phyloP scores from a whole-genome alignment of 2,329 filamentous ascomycete genomes.

The Onygena corvina region DNA sequence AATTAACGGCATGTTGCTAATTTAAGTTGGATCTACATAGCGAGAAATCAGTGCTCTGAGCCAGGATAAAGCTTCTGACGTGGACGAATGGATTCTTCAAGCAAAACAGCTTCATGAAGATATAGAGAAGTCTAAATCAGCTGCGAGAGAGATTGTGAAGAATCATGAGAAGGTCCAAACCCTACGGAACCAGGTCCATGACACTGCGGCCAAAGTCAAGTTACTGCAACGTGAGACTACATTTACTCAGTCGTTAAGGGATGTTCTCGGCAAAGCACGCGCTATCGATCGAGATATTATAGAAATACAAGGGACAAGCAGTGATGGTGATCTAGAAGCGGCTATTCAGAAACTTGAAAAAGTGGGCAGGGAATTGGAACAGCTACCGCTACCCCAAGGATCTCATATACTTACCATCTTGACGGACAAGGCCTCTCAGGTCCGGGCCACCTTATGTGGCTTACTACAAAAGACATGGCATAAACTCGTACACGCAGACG shows the following conservation, averaged over 20 bases:
- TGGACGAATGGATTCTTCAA: slow-evolving; percentile 75
- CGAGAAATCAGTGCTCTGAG: slow-evolving; percentile 64
- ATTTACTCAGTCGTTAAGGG: slow-evolving; percentile 45
- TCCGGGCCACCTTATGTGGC: slow-evolving; percentile 55
- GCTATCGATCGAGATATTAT: slow-evolving; percentile 40
- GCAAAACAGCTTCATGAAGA: slow-evolving; percentile 76
- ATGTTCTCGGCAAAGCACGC: slow-evolving; percentile 41
- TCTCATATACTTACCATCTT: slow-evolving; percentile 44
- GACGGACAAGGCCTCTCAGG: slow-evolving; percentile 50
- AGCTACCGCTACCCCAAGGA: slow-evolving; percentile 23
- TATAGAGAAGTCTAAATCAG: slow-evolving; percentile 64
- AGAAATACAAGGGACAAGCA: slow-evolving; percentile 35
- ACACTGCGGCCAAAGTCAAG: slow-evolving; percentile 43
- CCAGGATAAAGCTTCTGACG: slow-evolving; percentile 62
- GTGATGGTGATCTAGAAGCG: slow-evolving; percentile 34
- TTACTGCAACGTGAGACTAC: slow-evolving; percentile 48
- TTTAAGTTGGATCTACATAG: slow-evolving; percentile 29
- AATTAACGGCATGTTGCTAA: neutral
- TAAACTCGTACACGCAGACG: slow-evolving; percentile 52
- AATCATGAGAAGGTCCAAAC: slow-evolving; percentile 59
- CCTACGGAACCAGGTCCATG: slow-evolving; percentile 52
- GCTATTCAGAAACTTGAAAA: slow-evolving; percentile 41
- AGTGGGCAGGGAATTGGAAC: slow-evolving; percentile 22
- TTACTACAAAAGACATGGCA: slow-evolving; percentile 61
- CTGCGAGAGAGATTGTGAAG: slow-evolving; percentile 68